Evolutionary conservation across 257 asterid genomes (phyloP), one percentile per base, ranked within the genome.

Genomic region (Voacanga thouarsii): DNA sequence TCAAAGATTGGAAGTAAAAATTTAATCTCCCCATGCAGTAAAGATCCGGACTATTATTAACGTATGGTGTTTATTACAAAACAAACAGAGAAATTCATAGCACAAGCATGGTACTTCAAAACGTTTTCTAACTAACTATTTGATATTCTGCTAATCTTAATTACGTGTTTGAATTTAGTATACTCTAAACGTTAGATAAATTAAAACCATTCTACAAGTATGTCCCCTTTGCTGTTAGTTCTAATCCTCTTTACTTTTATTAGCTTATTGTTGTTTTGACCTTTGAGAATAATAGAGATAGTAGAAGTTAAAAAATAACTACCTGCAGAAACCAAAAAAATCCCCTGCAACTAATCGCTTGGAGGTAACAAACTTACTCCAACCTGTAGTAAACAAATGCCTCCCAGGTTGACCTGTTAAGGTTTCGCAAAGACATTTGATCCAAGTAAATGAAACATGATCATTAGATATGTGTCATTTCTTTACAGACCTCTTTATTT

Each of bases 381-480:
- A 92, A 55, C 97, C 97, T 24, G 93, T 88, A 15, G 97, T 89
- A 33, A 92, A 89, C 85, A 87, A 85, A 83, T 92, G 94, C 87
- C 97, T 88, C 67, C 88, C 86, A 70, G 94, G 96, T 79, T 88
- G 92, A 67, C 97, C 97, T 90, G 84, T 76, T 78, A 53, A 57
- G 47, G 78, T 68, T 12, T 73, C 65, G 30, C 14, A 47, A 68
- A 68, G 44, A 68, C 41, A 41, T 43, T 59, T 55, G 45, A 72
- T 69, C 79, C 53, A 82, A 60, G 65, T 71, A 69, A 59, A 78
- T 55, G 33, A 60, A 55, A 37, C 23, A 26, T 23, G 37, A 60
- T 16, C 6, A 28, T 12, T 19, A 16, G 61, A 67, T 9, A 18
- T 23, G 6, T 7, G 7, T 67, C 72, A 18, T 21, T 28, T 67